Evolutionary conservation across 2,329 filamentous ascomycete species (phyloP), one percentile per base, ranked within the genome.

Genomic region (Aspergillus sojae): DNA sequence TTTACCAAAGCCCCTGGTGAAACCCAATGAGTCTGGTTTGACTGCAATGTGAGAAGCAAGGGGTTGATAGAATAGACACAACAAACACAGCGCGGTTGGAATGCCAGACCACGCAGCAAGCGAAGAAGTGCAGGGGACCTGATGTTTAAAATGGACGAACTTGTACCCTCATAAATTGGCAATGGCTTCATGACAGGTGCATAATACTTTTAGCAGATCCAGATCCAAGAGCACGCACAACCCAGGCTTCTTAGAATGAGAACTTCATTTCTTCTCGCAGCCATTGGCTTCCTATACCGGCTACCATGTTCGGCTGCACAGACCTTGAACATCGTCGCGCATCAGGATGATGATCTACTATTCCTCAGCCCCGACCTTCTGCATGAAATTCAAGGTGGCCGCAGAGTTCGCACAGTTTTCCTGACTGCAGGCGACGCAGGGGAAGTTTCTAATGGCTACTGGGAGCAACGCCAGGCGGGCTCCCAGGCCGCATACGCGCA

Each of bases 261-360:
- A 2, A 10, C 23, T 10, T 23, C n/a, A 16, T 19, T 14, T 23
- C 12, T 39, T 39, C 11, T 55, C 10, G 32, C 32, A 16, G 52
- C n/a, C 52, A 9, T 55, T 39, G 32, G 28, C 11, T 39, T 55
- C 12, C 11, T 54, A 26, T n/a, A 21, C n/a, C 30, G 7, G n/a
- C 10, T 55, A 36, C 32, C n/a, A 11, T 36, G 7, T 23, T 39
- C 26, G 2, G 41, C 23, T 5, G 50, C 50, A n/a, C 52, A 55
- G 16, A 53, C 34, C 16, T 39, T 60, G 23, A 56, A 59, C 50
- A 50, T 62, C 30, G 41, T 56, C 50, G 61, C 61, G 4, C 61
- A 62, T 32, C 48, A 62, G 36, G 61, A 62, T 16, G 61, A 62
- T 34, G 61, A 62, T 21, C 61, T 62, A 21, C 56, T 62, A 26